Evolutionary conservation across 2,329 filamentous ascomycete genomes (phyloP).

Genomic region (Orbilia brochopaga): DNA sequence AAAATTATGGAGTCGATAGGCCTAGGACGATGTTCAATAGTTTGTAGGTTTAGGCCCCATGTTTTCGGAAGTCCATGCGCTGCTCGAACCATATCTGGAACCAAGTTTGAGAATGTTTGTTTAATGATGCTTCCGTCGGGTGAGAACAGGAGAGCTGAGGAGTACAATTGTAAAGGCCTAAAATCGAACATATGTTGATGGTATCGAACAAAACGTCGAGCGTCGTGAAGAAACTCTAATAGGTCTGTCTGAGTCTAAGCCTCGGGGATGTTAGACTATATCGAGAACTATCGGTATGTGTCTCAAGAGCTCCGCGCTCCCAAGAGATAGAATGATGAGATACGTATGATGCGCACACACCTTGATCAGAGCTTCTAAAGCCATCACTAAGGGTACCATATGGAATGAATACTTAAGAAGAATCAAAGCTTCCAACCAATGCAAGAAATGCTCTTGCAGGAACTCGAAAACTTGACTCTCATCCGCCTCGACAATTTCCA

Average conservation of each 20-base stretch:
- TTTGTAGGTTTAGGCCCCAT: too few relatives aligned
- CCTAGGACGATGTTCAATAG: too few relatives aligned
- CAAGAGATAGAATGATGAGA: not conserved
- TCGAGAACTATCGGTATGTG: not conserved
- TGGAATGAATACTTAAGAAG: conserved; percentile 55
- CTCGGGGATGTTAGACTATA: too few relatives aligned
- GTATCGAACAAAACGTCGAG: not conserved
- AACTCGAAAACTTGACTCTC: conserved; percentile 60
- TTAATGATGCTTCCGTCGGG: not conserved
- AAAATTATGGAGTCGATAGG: too few relatives aligned
- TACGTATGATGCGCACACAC: conserved; percentile 1
- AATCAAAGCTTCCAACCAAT: conserved; percentile 60
- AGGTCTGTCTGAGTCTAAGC: too few relatives aligned
- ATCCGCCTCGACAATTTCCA: not conserved
- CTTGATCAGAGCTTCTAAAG: not conserved
- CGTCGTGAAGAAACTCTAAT: too few relatives aligned
- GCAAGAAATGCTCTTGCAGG: conserved; percentile 58
- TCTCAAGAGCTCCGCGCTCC: not conserved
- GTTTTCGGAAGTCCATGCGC: too few relatives aligned
- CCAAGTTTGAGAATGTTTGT: not conserved
- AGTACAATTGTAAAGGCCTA: conserved; percentile 22
- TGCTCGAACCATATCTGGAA: not conserved
- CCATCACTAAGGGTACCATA: conserved; percentile 50
- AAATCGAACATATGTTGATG: not conserved
- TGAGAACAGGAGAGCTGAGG: conserved; percentile 17